These are phyloP conservation scores for Astraeus odoratus DNA, from an alignment of 768 basidiomycete genomes.

Conservation along the genomic window DNA sequence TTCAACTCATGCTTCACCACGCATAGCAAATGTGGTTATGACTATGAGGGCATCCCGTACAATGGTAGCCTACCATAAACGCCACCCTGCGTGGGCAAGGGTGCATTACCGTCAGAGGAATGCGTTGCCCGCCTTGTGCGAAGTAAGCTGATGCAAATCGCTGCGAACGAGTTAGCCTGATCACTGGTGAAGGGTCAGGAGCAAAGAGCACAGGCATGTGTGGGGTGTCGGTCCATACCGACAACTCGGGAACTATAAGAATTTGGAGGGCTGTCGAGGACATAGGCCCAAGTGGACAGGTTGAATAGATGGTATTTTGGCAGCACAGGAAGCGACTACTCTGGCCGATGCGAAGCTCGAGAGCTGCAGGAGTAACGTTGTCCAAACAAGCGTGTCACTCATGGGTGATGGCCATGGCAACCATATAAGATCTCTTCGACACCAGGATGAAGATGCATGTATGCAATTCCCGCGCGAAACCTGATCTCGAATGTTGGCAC, in stretches of 20 bases:
- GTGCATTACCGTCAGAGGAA: background rate
- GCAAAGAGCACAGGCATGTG: background rate
- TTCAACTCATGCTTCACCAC: background rate
- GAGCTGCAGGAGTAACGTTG: background rate
- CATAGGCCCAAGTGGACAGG: background rate
- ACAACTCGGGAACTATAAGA: background rate
- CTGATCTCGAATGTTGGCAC: background rate
- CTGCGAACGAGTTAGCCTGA: background rate
- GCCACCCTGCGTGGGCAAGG: background rate
- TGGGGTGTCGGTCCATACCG: background rate
- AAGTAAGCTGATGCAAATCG: background rate
- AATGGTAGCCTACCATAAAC: background rate
- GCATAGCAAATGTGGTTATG: background rate
- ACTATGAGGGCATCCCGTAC: background rate
- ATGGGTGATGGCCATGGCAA: background rate
- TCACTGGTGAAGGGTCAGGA: background rate
- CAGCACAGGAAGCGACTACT: too few species aligned
- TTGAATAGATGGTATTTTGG: too few species aligned
- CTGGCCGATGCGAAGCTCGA: background rate
- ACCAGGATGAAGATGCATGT: constrained; percentile 1
- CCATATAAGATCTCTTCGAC: background rate
- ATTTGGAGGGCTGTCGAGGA: background rate
- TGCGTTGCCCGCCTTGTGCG: background rate
- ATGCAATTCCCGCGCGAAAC: background rate
- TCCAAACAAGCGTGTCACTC: background rate